Percentiles rank a stretch among this genome's conserved stretches.
phyloP scores from a whole-genome alignment of 2,329 filamentous ascomycete species.

The Zalaria sp. region DNA sequence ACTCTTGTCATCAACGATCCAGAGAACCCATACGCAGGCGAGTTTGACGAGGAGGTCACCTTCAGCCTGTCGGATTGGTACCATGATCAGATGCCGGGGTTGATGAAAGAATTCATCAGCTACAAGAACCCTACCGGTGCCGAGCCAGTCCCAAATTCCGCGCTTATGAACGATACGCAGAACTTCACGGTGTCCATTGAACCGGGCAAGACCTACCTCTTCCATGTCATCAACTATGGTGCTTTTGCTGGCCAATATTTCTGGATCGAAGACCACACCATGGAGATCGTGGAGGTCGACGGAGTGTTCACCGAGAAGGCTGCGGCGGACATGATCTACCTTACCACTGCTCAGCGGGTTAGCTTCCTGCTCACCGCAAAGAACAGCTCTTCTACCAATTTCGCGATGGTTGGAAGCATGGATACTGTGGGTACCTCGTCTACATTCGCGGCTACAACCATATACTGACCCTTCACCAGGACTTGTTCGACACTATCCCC shows the following conservation, averaged over 20 bases:
- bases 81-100: slow-evolving; percentile 39
- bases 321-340: slow-evolving; percentile 45
- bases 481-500: slow-evolving; percentile 53
- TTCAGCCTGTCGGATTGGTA: slow-evolving; percentile 64
- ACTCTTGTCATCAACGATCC: slow-evolving; percentile 52
- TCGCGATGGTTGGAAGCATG: slow-evolving; percentile 38
- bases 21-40: slow-evolving; percentile 35
- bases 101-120: slow-evolving; percentile 41
- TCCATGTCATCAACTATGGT: slow-evolving; percentile 56
- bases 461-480: slow-evolving; percentile 12
- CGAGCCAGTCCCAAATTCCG: slow-evolving; percentile 52
- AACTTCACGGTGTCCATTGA: slow-evolving; percentile 29
- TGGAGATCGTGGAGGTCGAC: slow-evolving; percentile 55
- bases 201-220: slow-evolving; percentile 45
- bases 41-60: slow-evolving; percentile 46
- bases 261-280: slow-evolving; percentile 52
- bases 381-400: slow-evolving; percentile 37
- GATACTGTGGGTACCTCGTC: background rate
- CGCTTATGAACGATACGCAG: slow-evolving; percentile 49
- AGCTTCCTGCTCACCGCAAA: slow-evolving; percentile 51
- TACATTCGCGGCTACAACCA: background rate
- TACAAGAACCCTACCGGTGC: slow-evolving; percentile 42
- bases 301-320: slow-evolving; percentile 50
- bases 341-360: slow-evolving; percentile 59
- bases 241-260: slow-evolving; percentile 54